Evolutionary conservation across 2,329 filamentous ascomycete species (phyloP).

Genomic region (Fusarium citri): DNA sequence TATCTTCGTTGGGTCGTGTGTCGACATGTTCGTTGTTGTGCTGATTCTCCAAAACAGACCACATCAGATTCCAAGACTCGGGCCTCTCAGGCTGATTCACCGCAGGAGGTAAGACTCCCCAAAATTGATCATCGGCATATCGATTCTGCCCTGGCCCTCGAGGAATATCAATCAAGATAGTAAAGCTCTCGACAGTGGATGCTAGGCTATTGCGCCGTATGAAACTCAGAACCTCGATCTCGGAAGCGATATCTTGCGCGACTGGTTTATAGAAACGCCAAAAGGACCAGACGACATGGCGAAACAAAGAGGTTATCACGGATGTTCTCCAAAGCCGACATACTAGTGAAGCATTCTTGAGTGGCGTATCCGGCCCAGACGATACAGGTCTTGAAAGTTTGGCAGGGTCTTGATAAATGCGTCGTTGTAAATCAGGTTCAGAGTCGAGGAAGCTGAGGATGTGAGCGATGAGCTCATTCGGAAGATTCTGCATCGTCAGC

Average conservation of each 20-base stretch:
- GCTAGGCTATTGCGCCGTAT: conserved; percentile 52
- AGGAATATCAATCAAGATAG: conserved; percentile 54
- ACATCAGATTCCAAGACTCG: conserved; percentile 43
- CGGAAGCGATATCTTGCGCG: conserved; percentile 36
- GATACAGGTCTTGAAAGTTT: conserved; percentile 46
- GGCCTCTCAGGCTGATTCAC: conserved; percentile 24
- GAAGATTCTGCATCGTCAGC: conserved; percentile 56
- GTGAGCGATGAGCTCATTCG: conserved; percentile 69
- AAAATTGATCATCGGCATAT: conserved; percentile 42
- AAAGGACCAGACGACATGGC: conserved; percentile 60
- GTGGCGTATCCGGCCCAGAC: conserved; percentile 38
- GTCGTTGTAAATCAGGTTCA: conserved; percentile 60
- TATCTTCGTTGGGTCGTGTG: conserved; percentile 19
- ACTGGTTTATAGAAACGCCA: conserved; percentile 48
- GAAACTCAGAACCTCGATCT: conserved; percentile 56
- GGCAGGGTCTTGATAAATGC: conserved; percentile 62
- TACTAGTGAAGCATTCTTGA: conserved; percentile 69
- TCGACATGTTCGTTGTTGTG: conserved; percentile 33
- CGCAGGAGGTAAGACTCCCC: conserved; percentile 49
- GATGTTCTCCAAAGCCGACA: conserved; percentile 65
- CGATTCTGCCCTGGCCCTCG: conserved; percentile 42
- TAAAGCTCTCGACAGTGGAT: conserved; percentile 56
- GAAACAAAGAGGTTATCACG: conserved; percentile 68
- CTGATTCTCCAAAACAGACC: conserved; percentile 37
- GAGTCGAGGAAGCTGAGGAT: conserved; percentile 67